Base-by-base conservation (phyloP, 1,284 basidiomycete genomes). In the Microbotryum saponariae region DNA sequence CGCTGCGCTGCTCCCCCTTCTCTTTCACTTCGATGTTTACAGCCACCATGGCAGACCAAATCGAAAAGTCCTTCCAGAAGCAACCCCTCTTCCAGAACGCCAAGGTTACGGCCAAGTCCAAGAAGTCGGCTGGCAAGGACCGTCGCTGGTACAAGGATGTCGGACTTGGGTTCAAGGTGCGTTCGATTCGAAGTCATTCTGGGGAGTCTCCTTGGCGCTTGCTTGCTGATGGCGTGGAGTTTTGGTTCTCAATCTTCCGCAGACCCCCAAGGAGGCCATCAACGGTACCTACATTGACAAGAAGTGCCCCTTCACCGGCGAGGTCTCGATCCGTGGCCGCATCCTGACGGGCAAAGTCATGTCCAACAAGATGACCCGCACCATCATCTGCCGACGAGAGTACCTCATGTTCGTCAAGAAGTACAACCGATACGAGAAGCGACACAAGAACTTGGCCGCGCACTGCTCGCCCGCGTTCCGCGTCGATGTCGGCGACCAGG, bases 241-340 rank as follows among this genome's bases (percentile, higher is more conserved):
- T 20, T 27, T 3, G 14, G 12, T n/a, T 18, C 31, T 4, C 29
- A 21, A 31, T n/a, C 16, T 33, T 5, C 14, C 12, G 10, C 53
- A 78, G 85, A 98, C 92, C 61, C 96, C 96, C 63, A 74, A 85
- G 73, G 94, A 97, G 75, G 96, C 96, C 65, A 91, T 98, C 77
- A 91, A 85, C 71, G 96, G 93, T 74, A 89, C 89, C 73, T 99
- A 98, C 82, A 91, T 98, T 91, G 94, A 99, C 85, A 98, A 98
- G 83, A 99, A 99, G 82, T 70, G 72, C 71, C 73, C 73, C 33
- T 73, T 73, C 70, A 73, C 72, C 56, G 89, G 93, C 70, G 82
- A 91, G 70, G 82, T 97, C 73, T 97, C 96, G 62, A 98, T 99
- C 79, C 94, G 96, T 78, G 96, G 96, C 67, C 94, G 96, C 76